A percentile compares a stretch with the other conserved stretches of the same genome.
Conservation (phyloP, 805 yeast species). For the Blastobotrys mokoenaii region DNA sequence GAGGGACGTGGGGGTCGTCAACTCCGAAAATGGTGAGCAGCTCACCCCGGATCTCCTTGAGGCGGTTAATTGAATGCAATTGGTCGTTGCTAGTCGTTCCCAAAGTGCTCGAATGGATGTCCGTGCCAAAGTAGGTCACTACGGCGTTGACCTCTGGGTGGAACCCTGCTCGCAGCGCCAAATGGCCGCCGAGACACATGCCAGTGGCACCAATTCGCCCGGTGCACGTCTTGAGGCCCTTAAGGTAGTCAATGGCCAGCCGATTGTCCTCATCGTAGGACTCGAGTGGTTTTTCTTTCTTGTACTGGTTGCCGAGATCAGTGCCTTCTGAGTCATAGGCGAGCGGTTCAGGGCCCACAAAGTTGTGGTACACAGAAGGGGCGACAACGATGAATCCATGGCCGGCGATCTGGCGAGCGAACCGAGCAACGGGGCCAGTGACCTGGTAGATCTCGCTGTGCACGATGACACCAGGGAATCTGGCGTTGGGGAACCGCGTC, state of each 20-base stretch:
- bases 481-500: constrained; percentile 66
- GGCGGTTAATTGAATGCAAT: constrained; percentile 49
- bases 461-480: constrained; percentile 73
- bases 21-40: constrained; percentile 65
- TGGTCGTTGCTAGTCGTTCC: constrained; percentile 53
- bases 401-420: constrained; percentile 70
- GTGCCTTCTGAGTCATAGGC: constrained; percentile 68
- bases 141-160: constrained; percentile 58
- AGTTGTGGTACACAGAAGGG: constrained; percentile 74
- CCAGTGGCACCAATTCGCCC: constrained; percentile 78
- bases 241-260: constrained; percentile 55
- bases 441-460: constrained; percentile 72
- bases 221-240: constrained; percentile 50
- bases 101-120: constrained; percentile 58
- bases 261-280: constrained; percentile 71
- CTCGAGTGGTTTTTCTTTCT: constrained; percentile 54
- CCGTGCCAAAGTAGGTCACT: constrained; percentile 75
- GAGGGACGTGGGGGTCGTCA: constrained; percentile 71
- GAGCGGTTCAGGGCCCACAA: constrained; percentile 52
- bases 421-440: constrained; percentile 69
- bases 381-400: constrained; percentile 75
- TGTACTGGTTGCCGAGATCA: constrained; percentile 61
- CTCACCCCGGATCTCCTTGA: constrained; percentile 51
- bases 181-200: constrained; percentile 81
- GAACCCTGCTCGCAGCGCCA: constrained; percentile 62